Conservation (phyloP, 805 yeast genomes). For the Candida adriatica region DNA sequence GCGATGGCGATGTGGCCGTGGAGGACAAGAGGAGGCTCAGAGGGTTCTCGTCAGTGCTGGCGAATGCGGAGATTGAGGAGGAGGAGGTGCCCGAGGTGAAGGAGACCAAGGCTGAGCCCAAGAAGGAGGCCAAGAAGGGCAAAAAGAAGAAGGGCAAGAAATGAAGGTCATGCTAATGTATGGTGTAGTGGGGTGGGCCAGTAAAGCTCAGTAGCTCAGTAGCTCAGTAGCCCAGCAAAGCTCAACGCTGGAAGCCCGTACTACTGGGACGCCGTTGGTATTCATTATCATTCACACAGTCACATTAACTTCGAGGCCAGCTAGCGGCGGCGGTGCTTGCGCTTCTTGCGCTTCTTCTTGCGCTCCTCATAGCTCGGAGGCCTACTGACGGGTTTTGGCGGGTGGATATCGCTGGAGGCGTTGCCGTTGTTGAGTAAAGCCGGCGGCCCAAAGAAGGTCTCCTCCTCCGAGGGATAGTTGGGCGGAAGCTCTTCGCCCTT, state of each 20-base stretch:
- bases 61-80: slow-evolving; percentile 20
- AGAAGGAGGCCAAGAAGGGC: slow-evolving; percentile 13
- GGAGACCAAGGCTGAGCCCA: slow-evolving; percentile 1
- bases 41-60: slow-evolving; percentile 20
- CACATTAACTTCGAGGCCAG: too few species aligned
- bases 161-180: slow-evolving; percentile 2
- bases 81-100: slow-evolving; percentile 6
- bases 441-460: slow-evolving; percentile 51
- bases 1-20: slow-evolving; percentile 1
- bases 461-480: slow-evolving; percentile 54
- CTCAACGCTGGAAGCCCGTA: slow-evolving; percentile 4
- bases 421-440: slow-evolving; percentile 9
- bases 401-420: too few species aligned
- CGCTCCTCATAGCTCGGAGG: too few species aligned
- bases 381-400: too few species aligned
- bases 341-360: slow-evolving; percentile 13
- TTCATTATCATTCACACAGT: too few species aligned
- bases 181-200: background rate
- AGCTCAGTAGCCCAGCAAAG: slow-evolving; percentile 7
- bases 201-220: slow-evolving; percentile 6
- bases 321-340: slow-evolving; percentile 8
- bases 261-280: too few species aligned
- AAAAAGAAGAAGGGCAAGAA: slow-evolving; percentile 24
- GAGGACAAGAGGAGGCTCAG: slow-evolving; percentile 7
- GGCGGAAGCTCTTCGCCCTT: slow-evolving; percentile 74